phyloP scores from a whole-genome alignment of 148 eudicot species.

The Vaccinium macrocarpon region DNA sequence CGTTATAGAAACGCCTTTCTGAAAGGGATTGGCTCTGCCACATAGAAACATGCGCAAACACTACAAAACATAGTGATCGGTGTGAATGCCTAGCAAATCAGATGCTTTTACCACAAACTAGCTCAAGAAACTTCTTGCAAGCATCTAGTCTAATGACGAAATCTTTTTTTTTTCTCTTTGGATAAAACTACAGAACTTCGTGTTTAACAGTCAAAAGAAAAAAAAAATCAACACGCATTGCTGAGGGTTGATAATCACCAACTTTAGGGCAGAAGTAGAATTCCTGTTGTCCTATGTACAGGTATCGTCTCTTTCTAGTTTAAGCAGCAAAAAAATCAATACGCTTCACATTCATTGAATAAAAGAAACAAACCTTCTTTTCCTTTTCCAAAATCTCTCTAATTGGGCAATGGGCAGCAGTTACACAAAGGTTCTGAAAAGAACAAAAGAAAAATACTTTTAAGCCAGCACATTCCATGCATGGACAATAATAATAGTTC shows the following conservation, averaged over 20 bases:
- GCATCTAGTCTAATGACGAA: neutral
- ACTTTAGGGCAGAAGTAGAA: neutral
- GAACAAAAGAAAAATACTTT: conserved; percentile 13
- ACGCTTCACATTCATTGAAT: neutral
- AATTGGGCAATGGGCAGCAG: conserved; percentile 97
- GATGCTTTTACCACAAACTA: neutral
- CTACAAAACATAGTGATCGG: neutral
- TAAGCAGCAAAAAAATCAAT: too few relatives aligned
- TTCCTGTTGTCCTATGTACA: neutral
- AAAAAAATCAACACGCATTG: neutral
- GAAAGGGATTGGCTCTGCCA: neutral
- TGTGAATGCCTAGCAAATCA: neutral
- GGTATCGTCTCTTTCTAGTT: neutral
- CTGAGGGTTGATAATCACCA: neutral
- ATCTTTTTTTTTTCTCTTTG: neutral
- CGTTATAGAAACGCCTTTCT: neutral
- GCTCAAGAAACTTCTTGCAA: neutral
- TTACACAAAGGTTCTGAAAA: conserved; percentile 84
- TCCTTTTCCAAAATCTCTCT: conserved; percentile 89
- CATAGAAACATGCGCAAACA: neutral
- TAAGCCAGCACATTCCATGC: conserved; percentile 10
- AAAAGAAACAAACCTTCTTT: conserved; percentile 56
- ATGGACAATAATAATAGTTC: neutral
- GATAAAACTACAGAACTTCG: neutral
- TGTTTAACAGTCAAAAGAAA: neutral